A percentile compares a stretch with the other conserved stretches of the same genome.
Evolutionary conservation across 1,139 yeast genomes (phyloP).

Genomic region (Arxiozyma slooffiae): DNA sequence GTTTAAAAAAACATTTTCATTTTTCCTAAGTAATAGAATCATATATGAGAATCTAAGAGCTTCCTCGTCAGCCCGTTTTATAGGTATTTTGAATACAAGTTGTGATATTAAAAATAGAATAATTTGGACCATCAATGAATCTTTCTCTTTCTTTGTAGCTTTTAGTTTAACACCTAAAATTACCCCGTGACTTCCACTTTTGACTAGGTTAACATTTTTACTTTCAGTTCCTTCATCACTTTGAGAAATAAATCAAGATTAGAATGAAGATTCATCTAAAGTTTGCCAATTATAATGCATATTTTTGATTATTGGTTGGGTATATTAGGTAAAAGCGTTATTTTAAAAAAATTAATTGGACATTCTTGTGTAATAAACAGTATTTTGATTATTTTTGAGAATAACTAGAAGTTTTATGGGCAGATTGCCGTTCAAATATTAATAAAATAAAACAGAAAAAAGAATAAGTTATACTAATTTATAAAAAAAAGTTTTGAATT

Average conservation of each 20-base stretch:
- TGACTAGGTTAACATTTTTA: constrained; percentile 36
- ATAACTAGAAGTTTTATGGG: constrained; percentile 8
- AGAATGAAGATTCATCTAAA: constrained; percentile 20
- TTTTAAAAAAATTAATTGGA: background rate
- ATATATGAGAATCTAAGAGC: constrained; percentile 36
- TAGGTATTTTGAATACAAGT: constrained; percentile 33
- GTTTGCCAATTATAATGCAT: constrained; percentile 24
- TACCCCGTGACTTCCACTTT: constrained; percentile 46
- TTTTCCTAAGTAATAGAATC: constrained; percentile 34
- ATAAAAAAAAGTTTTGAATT: constrained; percentile 4
- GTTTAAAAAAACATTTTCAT: constrained; percentile 25
- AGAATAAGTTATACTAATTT: constrained; percentile 6
- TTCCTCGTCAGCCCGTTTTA: constrained; percentile 49
- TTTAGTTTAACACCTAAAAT: constrained; percentile 40
- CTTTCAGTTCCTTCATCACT: constrained; percentile 33
- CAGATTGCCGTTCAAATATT: constrained; percentile 11
- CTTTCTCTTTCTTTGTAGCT: constrained; percentile 35
- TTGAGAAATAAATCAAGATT: constrained; percentile 25
- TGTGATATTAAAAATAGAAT: constrained; percentile 20
- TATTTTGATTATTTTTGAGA: constrained; percentile 8
- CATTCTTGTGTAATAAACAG: constrained; percentile 12
- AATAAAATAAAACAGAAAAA: constrained; percentile 8
- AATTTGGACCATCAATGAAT: constrained; percentile 30
- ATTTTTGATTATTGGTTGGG: constrained; percentile 10
- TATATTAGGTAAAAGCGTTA: constrained; percentile 9